Evolutionary conservation across 2,329 filamentous ascomycete species (phyloP).

Genomic region (Alternaria sp.): DNA sequence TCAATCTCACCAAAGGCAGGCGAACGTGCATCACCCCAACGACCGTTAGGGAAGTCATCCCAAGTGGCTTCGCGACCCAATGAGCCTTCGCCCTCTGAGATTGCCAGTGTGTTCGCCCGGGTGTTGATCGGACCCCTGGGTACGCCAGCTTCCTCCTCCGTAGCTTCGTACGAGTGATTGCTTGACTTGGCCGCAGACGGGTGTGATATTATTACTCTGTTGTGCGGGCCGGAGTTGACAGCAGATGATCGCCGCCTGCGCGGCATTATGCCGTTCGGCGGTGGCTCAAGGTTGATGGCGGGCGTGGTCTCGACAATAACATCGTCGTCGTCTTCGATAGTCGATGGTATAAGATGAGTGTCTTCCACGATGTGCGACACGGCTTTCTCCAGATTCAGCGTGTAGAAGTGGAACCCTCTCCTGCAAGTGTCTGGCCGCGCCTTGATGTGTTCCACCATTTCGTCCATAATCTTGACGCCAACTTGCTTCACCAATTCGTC

Average conservation of each 20-base stretch:
- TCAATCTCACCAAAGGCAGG: constrained; percentile 92
- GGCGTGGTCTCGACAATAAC: constrained; percentile 56
- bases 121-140: constrained; percentile 74
- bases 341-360: constrained; percentile 76
- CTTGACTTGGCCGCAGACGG: constrained; percentile 61
- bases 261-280: constrained; percentile 30
- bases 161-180: constrained; percentile 65
- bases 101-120: constrained; percentile 84
- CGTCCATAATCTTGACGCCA: constrained; percentile 81
- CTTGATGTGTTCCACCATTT: constrained; percentile 82
- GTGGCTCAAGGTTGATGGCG: constrained; percentile 39
- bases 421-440: constrained; percentile 55
- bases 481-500: constrained; percentile 82
- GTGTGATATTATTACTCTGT: constrained; percentile 81
- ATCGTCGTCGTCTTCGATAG: constrained; percentile 51
- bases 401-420: constrained; percentile 94
- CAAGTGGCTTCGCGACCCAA: constrained; percentile 94
- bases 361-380: constrained; percentile 91
- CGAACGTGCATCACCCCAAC: constrained; percentile 91
- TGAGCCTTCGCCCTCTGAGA: constrained; percentile 89
- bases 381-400: constrained; percentile 92
- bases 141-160: constrained; percentile 78
- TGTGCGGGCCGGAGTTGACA: constrained; percentile 82
- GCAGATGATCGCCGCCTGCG: constrained; percentile 72
- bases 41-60: constrained; percentile 97